Base-by-base conservation (phyloP, 129 eudicot species). In the Oenanthe sinensis region DNA sequence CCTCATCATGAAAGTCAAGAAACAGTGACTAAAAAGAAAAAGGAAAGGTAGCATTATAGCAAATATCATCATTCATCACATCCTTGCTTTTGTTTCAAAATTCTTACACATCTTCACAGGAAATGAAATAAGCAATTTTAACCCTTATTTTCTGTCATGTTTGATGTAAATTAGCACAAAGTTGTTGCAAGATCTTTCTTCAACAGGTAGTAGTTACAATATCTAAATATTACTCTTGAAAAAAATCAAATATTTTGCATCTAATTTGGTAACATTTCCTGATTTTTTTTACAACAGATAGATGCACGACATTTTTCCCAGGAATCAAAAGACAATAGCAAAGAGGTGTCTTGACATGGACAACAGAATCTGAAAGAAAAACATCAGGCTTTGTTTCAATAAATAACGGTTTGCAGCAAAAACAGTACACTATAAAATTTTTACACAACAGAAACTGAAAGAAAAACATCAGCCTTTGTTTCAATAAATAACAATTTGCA, bases 1-100 rank as follows among this genome's bases (percentile, higher is more conserved):
- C 75, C 75, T 71, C 47, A 71, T 71, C 45, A 71, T 71, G 30
- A 43, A 71, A 71, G 45, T 40, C 75, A 71, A 71, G 44, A 37
- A 71, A 71, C 47, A 36, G 30, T 20, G 28, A 20, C 46, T 17
- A 70, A 19, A n/a, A 70, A 43, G 49, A 10, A 71, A 71, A 70
- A 20, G 45, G 68, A 68, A 33, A 68, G 36, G 68, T 24, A n/a
- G 68, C 68, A 67, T 11, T 14, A 7, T 33, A 16, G 40, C 72
- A 67, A 67, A 36, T 13, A 13, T 33, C 44, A 68, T 68, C 72
- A 28, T 17, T 28, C 73, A 33, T 5, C 73, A 33, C 44, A 11
- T 33, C 71, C 44, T 28, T 33, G 3, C 22, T 37, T 16, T 30
- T 67, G 20, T 13, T 28, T 67, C 10, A 1, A 67, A 67, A 24